These are phyloP conservation scores for Poa pratensis DNA, from an alignment of 176 grass and related monocot species.

Conservation along the genomic window DNA sequence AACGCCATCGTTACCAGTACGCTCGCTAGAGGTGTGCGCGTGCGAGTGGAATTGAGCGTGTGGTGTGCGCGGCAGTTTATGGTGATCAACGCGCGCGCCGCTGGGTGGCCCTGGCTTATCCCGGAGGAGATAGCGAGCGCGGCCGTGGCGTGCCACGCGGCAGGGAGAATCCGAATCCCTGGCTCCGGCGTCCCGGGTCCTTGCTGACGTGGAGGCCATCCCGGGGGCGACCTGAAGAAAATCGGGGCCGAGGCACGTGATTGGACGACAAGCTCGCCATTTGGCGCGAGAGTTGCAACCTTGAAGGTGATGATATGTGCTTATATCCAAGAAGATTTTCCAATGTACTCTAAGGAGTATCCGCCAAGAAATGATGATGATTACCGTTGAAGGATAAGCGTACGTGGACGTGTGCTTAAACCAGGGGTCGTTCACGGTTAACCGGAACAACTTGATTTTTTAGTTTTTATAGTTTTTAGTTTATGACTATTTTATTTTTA, in stretches of 20 bases:
- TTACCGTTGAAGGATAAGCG: too few relatives aligned
- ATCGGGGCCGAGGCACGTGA: conserved; percentile 27
- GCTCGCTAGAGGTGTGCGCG: not conserved
- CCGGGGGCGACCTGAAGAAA: conserved; percentile 27
- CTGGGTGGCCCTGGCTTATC: conserved; percentile 67
- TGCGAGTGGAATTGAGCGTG: conserved; percentile 16
- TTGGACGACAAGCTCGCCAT: not conserved
- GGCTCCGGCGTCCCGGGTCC: conserved; percentile 37
- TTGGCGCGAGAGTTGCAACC: not conserved
- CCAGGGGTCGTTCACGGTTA: too few relatives aligned
- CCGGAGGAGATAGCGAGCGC: conserved; percentile 45
- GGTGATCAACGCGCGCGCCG: conserved; percentile 49
- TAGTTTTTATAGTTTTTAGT: too few relatives aligned
- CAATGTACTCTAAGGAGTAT: too few relatives aligned
- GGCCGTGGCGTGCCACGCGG: conserved; percentile 66
- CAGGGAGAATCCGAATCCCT: conserved; percentile 62
- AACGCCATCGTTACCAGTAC: conserved; percentile 51
- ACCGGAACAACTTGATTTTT: too few relatives aligned
- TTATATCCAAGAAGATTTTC: not conserved
- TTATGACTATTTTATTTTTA: too few relatives aligned
- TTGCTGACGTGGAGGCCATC: conserved; percentile 61
- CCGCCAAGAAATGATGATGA: too few relatives aligned
- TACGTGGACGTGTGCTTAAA: too few relatives aligned
- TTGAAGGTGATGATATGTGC: conserved; percentile 5
- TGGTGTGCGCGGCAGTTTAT: conserved; percentile 57